These are phyloP conservation scores for Syzygium grande DNA, from an alignment of 345 rosid species.

Conservation along the genomic window DNA sequence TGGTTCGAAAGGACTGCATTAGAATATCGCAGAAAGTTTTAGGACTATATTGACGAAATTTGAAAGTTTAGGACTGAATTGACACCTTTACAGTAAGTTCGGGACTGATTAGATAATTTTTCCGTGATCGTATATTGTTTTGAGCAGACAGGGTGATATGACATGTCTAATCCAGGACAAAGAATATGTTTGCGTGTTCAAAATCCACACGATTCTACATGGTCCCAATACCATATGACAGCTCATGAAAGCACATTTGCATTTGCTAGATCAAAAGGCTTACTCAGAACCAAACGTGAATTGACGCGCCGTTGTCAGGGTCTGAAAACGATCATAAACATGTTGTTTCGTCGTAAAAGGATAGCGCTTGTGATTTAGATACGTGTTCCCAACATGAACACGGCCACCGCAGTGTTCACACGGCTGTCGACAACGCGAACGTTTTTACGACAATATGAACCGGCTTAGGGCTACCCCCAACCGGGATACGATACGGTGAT, in stretches of 20 bases:
- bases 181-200: neutral
- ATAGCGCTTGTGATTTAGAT: neutral
- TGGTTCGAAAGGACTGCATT: neutral
- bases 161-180: neutral
- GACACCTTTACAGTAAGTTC: fast-evolving
- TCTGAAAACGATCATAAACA: neutral
- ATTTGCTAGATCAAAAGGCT: neutral
- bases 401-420: neutral
- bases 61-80: neutral
- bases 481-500: neutral
- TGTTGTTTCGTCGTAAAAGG: neutral
- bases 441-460: neutral
- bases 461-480: neutral
- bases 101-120: neutral
- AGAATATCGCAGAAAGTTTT: neutral
- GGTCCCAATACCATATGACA: neutral
- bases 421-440: neutral
- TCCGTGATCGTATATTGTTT: neutral
- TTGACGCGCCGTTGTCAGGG: neutral
- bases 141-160: neutral
- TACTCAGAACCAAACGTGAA: neutral
- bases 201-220: neutral
- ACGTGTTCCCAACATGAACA: neutral
- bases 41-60: neutral
- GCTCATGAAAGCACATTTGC: neutral